Evolutionary conservation across 192 early-diverging fungal genomes (phyloP), one percentile per base, ranked within the genome.

Genomic region (Coemansia sp.): DNA sequence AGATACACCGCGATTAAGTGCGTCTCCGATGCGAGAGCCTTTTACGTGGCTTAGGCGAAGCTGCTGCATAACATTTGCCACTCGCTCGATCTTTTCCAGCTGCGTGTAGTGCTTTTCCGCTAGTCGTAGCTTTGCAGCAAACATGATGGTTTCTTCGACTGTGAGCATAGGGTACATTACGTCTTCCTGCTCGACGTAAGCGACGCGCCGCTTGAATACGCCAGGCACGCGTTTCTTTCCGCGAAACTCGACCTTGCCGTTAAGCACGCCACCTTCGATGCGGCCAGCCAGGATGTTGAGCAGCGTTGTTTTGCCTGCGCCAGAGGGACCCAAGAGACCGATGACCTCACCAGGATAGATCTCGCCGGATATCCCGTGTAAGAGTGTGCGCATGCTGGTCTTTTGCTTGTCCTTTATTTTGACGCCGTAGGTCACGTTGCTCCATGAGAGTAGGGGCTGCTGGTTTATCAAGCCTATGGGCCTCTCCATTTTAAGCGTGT

Each of bases 101-200:
- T 52, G 78, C 73, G 49, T 77, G 69, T 54, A 89, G 85, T 88
- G 91, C 87, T 55, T 82, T 70, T 57, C 86, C 48, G 39, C 89
- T 47, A 97, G 74, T 13, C 95, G 84, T 25, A 97, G 80, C 48
- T 91, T 68, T 2, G 95, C 95, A 1, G 93, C 93, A 74, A 91
- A 94, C 42, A 93, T 78, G 30, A 97, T 86, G 2, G 95, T 91
- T 65, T 97, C 95, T 57, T 89, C 85, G 8, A 97, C 95, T 1
- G 95, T 97, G 64, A 93, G 71, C 28, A 93, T 94, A 10, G 85
- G 83, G 81, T 90, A 88, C 50, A 94, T 72, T 20, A 86, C 86
- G 74, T 95, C 95, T 64, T 97, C 95, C 58, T 97, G 95, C 76
- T 95, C 93, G 6, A 95, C 92, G 75, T 90, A 94, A 22, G 91